Base-by-base conservation (phyloP, 495 filamentous ascomycete genomes). In the Neurospora africana region DNA sequence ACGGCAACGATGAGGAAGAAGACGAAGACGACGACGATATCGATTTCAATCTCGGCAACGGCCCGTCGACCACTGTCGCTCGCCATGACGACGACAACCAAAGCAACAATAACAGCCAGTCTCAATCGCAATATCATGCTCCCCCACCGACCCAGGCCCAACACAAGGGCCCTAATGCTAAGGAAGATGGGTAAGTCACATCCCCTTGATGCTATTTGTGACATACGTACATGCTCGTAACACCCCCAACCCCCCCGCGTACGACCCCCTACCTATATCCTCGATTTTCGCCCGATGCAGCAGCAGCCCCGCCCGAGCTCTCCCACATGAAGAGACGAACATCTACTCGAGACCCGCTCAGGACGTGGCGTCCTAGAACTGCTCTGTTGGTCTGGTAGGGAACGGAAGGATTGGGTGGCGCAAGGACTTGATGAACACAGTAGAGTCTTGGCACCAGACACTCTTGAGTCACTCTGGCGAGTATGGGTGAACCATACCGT, bases 131-230 rank as follows among this genome's bases (percentile, higher is more conserved):
- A 33, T 81, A 78, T 69, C 79, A 79, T 61, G 76, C 77, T 2
- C 72, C 78, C 0, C 74, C 77, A 10, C 69, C 71, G 13, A 69
- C 74, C 11, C 68, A 73, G 2, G 38, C 75, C 9, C 73, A 78
- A n/a, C 73, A 77, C 35, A 79, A 83, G 78, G 78, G 89, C 81
- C 78, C 92, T 78, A 82, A 93, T 76, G 93, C 97, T 69, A 98
- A 98, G 83, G 95, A 99, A 89, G 95, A 99, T 80, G 95, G 95
- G 95, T 99, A 91, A 97, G 96, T 94, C 68, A 23, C 68, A 76
- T 76, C 79, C 76, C 78, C 72, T 73, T 73, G 40, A 39, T 72
- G 44, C 68, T 40, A 69, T 37, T 67, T 33, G 69, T 78, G 74
- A 74, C 68, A 71, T 41, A 30, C 36, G 40, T 69, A 43, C 70